Percentiles rank a stretch among this genome's conserved stretches.
Conservation (phyloP, 768 basidiomycete genomes). For the Hypholoma sublateritium region DNA sequence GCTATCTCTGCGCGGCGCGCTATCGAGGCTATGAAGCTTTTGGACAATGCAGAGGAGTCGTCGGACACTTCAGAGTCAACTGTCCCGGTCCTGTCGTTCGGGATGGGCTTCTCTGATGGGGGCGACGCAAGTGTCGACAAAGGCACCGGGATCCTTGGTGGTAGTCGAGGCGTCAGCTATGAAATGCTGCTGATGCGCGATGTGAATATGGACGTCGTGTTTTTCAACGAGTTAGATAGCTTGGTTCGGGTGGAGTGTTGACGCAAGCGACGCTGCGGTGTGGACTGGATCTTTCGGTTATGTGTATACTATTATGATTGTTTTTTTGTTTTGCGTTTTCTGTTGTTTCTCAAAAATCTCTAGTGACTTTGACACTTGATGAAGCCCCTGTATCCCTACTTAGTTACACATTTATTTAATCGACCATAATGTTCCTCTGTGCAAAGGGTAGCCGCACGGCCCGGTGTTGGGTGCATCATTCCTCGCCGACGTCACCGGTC, state of each 20-base stretch:
- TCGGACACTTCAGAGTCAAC: slow-evolving; percentile 67
- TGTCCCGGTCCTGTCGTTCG: slow-evolving; percentile 68
- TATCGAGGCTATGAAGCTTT: slow-evolving; percentile 74
- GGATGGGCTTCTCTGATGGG: slow-evolving; percentile 82
- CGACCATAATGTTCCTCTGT: too few species aligned
- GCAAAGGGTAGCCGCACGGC: too few species aligned
- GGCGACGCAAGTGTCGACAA: slow-evolving; percentile 65
- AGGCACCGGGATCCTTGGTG: slow-evolving; percentile 75
- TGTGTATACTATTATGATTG: slow-evolving; percentile 20
- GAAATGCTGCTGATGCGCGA: slow-evolving; percentile 71
- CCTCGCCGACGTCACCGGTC: too few species aligned
- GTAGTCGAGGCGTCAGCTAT: slow-evolving; percentile 70
- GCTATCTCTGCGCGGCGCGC: slow-evolving; percentile 63
- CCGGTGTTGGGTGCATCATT: too few species aligned
- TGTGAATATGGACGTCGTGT: slow-evolving; percentile 56
- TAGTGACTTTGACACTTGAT: background rate
- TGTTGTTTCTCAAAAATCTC: slow-evolving; percentile 9
- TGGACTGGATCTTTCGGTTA: slow-evolving; percentile 16
- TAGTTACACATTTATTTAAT: background rate
- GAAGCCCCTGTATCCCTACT: background rate
- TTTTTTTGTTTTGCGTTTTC: slow-evolving; percentile 15
- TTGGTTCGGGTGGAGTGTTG: slow-evolving; percentile 71
- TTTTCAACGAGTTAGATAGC: slow-evolving; percentile 82
- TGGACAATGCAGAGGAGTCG: slow-evolving; percentile 74
- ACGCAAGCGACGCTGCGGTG: slow-evolving; percentile 19